Base-by-base conservation (phyloP, 2,329 filamentous ascomycete species). In the Botrytis cinerea region DNA sequence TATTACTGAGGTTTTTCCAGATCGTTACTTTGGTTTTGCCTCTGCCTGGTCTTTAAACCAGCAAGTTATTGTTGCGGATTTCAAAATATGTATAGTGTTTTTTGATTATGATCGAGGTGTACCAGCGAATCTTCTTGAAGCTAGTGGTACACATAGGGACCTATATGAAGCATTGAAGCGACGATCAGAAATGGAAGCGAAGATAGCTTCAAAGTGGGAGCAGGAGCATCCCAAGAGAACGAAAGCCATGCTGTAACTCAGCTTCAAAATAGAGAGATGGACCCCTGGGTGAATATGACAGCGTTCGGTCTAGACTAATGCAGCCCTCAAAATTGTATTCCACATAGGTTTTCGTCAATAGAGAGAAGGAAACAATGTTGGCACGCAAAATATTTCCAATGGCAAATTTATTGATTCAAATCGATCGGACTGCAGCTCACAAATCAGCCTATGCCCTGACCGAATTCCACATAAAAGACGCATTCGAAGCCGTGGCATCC, bases 41-140 rank as follows among this genome's bases (percentile, higher is more conserved):
- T 40, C 40, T 4, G 46, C 69, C 7, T 72, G 63, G 48, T 72
- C 71, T 43, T 45, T 72, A 14, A 46, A 22, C 9, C 71, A 61
- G 38, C 71, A 72, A 40, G 51, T 57, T 28, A n/a, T 48, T 25
- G 71, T 72, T 22, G 71, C 71, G 14, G 51, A 48, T 32, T 60
- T 22, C 25, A 69, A 35, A 57, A 22, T 28, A 7, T 48, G 54
- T 48, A 43, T 73, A 16, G 51, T 69, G 3, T 73, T 69, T 38
- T 61, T 69, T 9, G 40, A 73, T 48, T 61, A 60, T 32, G 28
- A 48, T 61, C 38, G 48, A 40, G 48, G 40, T 43, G 32, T 60
- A 40, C 71, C 62, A 14, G 63, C 51, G 6, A 66, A 73, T 69
- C 4, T 73, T n/a, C 46, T 73, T 20, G 40, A 73, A n/a, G 18